Percentiles rank a stretch among this genome's conserved stretches.
These are phyloP conservation scores for Dictyostelium firmibasis DNA, from an alignment of 78 protist species.

Conservation along the genomic window DNA sequence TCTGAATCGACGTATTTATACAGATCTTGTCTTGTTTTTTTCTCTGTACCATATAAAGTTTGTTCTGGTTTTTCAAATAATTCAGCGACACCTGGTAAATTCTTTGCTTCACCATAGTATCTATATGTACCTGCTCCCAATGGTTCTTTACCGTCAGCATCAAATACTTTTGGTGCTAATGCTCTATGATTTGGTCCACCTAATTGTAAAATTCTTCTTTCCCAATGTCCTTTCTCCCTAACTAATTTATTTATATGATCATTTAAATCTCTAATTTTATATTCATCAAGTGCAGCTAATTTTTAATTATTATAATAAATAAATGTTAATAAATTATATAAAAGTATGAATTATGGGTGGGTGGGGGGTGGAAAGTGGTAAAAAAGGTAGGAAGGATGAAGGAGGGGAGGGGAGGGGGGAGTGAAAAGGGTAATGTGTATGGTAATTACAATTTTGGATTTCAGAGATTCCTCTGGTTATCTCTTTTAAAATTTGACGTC, in stretches of 20 bases:
- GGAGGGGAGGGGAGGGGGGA: not conserved
- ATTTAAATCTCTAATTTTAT: conserved; percentile 94
- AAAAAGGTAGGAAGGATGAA: not conserved
- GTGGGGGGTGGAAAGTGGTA: not conserved
- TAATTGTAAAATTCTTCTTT: conserved; percentile 91
- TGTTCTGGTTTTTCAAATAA: conserved; percentile 83
- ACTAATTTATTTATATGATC: conserved; percentile 96
- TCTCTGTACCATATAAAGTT: not conserved
- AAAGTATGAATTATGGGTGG: not conserved
- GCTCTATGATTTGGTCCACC: conserved; percentile 91
- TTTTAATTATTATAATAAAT: not conserved
- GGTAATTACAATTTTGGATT: conserved; percentile 90
- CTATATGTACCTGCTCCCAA: conserved; percentile 61
- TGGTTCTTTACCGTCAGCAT: conserved; percentile 72
- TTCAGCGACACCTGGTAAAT: conserved; percentile 97
- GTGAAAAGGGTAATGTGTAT: too few species aligned
- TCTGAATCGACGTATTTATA: conserved; percentile 88
- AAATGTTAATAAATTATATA: not conserved
- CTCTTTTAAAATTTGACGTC: conserved; percentile 88
- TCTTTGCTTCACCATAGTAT: conserved; percentile 97
- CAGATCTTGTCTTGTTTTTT: conserved; percentile 73
- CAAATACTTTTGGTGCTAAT: conserved; percentile 31
- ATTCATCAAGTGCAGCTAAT: conserved; percentile 90
- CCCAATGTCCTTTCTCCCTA: conserved; percentile 96
- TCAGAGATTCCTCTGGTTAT: conserved; percentile 88